Evolutionary conservation across 2,329 filamentous ascomycete genomes (phyloP), one percentile per base, ranked within the genome.

Genomic region (Cadophora luteo-olivacea): DNA sequence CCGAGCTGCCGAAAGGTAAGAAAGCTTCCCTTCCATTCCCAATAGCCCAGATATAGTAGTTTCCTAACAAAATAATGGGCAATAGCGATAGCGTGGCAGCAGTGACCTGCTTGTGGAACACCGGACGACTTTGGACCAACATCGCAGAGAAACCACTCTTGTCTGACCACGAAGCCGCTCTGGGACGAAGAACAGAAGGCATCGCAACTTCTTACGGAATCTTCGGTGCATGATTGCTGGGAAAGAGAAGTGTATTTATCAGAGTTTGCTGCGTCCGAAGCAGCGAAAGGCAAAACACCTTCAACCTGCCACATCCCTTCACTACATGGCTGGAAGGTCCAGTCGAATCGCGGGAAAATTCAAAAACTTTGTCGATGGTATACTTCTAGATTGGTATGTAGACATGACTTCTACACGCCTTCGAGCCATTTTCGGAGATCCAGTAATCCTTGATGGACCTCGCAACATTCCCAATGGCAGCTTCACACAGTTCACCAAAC

Each of bases 41-140:
- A 6, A 54, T 29, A 19, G 51, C 51, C 51, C 51, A 54, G 24
- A 54, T 54, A 54, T 54, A 54, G 8, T 54, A 54, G 11, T 54
- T 54, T 8, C 51, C 24, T 19, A 54, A 54, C 1, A 54, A 19
- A 14, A 54, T 54, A 24, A 54, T 29, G 4, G 51, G 32, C 24
- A 54, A 54, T 4, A 54, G 51, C 12, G 51, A 25, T 16, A 32
- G 9, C 1, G 24, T 54, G n/a, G 51, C 51, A 54, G 51, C 22
- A 29, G 51, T 54, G 51, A 29, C 51, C 51, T 54, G 51, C 51
- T 11, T 54, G 24, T 54, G 12, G 51, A 54, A 32, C 24, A 29
- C 4, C 3, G 24, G 24, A 32, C 24, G 51, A 54, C 51, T 54
- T 12, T 54, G 51, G 4, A 54, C 24, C 51, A 54, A 12, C 24